phyloP scores from a whole-genome alignment of 2,329 filamentous ascomycete genomes.

The Rhynchosporium secalis region DNA sequence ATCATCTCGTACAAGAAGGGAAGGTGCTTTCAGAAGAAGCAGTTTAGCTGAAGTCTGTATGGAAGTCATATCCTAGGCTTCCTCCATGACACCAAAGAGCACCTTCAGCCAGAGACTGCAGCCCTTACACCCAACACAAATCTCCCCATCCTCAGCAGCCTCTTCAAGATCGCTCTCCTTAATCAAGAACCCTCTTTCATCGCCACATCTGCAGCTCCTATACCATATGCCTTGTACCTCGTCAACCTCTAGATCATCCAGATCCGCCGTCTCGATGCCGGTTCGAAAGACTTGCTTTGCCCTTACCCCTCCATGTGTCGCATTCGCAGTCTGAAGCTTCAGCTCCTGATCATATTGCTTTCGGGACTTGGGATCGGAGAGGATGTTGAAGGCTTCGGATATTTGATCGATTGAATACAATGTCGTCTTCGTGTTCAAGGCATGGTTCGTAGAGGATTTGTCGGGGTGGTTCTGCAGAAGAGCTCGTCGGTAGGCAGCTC shows the following conservation, averaged over 20 bases:
- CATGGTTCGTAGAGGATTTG: conserved; percentile 28
- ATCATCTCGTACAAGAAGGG: background rate
- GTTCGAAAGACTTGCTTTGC: conserved; percentile 49
- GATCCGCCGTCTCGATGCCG: conserved; percentile 62
- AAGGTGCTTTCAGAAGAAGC: background rate
- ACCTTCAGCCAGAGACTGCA: conserved; percentile 68
- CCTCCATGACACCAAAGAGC: conserved; percentile 58
- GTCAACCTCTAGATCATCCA: conserved; percentile 63
- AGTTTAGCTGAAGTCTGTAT: background rate
- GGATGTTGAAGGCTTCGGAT: conserved; percentile 55
- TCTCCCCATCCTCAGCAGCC: conserved; percentile 56
- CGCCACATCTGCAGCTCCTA: conserved; percentile 63
- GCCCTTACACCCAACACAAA: conserved; percentile 65
- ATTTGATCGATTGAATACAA: conserved; percentile 63
- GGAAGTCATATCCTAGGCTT: background rate
- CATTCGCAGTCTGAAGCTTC: conserved; percentile 36
- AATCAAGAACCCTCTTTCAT: conserved; percentile 59
- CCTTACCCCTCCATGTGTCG: conserved; percentile 20
- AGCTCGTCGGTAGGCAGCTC: conserved; percentile 63
- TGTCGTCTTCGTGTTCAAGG: conserved; percentile 19
- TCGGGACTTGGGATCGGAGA: conserved; percentile 53
- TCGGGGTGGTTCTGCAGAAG: conserved; percentile 64
- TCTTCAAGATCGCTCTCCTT: conserved; percentile 60
- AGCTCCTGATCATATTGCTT: conserved; percentile 56
- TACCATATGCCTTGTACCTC: conserved; percentile 51